Conservation (phyloP, 2,329 filamentous ascomycete species). For the Chaetomium sp. region DNA sequence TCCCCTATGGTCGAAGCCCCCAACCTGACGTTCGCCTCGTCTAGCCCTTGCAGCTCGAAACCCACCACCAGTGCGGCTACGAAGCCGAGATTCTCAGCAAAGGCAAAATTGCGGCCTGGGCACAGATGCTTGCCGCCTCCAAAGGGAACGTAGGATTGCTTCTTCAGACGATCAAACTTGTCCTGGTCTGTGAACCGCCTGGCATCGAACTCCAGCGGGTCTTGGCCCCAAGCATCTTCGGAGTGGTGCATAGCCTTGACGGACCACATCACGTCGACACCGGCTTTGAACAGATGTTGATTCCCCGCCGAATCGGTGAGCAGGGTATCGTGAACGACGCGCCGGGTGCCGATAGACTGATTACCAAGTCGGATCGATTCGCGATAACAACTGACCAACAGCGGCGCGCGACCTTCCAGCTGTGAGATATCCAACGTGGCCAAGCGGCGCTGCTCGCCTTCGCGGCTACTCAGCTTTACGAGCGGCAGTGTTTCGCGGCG, state of each 20-base stretch:
- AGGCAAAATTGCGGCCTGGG: not conserved
- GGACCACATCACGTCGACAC: not conserved
- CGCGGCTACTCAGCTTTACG: not conserved
- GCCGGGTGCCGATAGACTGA: not conserved
- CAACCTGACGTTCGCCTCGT: not conserved
- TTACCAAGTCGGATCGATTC: not conserved
- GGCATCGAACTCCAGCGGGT: not conserved
- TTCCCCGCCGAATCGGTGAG: not conserved
- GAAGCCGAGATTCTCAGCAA: not conserved
- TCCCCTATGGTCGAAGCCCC: not conserved
- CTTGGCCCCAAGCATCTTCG: not conserved
- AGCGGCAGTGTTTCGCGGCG: not conserved
- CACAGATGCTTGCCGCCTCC: not conserved
- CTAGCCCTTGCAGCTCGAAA: not conserved
- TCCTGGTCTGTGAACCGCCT: not conserved
- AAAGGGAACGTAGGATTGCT: not conserved
- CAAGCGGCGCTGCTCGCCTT: not conserved
- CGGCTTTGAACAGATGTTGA: not conserved
- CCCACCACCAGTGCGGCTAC: not conserved
- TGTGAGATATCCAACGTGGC: not conserved
- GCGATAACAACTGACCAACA: not conserved
- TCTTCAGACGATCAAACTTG: not conserved
- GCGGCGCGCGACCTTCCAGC: not conserved
- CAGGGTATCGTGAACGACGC: not conserved
- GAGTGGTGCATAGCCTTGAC: not conserved